Conservation (phyloP, 768 basidiomycete genomes). For the Auricularia sp. region DNA sequence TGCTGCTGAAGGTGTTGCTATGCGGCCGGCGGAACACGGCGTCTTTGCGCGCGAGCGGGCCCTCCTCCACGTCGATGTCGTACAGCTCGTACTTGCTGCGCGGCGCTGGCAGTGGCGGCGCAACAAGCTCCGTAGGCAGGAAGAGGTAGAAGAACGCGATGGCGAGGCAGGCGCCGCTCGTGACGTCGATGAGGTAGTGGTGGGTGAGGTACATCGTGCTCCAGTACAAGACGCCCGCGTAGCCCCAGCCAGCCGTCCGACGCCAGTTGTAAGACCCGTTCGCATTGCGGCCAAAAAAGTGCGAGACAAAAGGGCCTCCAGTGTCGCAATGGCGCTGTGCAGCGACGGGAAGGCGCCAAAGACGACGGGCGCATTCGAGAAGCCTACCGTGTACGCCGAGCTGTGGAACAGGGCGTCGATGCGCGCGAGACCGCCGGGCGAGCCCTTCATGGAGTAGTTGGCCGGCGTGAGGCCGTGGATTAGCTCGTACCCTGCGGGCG, state of each 20-base stretch:
- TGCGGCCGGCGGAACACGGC: slow-evolving; percentile 13
- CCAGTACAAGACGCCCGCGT: slow-evolving; percentile 87
- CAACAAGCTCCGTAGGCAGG: slow-evolving; percentile 71
- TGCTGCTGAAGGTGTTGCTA: background rate
- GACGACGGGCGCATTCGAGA: slow-evolving; percentile 81
- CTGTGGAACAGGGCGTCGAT: slow-evolving; percentile 82
- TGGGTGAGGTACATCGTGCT: slow-evolving; percentile 97
- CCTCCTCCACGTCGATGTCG: slow-evolving; percentile 42
- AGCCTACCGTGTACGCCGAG: slow-evolving; percentile 64
- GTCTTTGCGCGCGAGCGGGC: slow-evolving; percentile 27
- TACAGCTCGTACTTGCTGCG: slow-evolving; percentile 67
- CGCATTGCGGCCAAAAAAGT: slow-evolving; percentile 79
- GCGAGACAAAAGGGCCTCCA: slow-evolving; percentile 89
- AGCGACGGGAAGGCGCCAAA: slow-evolving; percentile 96
- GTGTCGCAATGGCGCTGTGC: slow-evolving; percentile 82
- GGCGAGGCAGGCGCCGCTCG: slow-evolving; percentile 85
- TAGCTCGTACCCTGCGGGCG: slow-evolving; percentile 73
- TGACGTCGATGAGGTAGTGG: slow-evolving; percentile 97
- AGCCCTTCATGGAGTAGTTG: slow-evolving; percentile 84
- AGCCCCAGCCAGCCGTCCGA: slow-evolving; percentile 58
- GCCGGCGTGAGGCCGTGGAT: slow-evolving; percentile 95
- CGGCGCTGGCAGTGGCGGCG: slow-evolving; percentile 34
- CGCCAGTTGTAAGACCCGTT: background rate
- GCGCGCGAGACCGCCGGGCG: slow-evolving; percentile 83
- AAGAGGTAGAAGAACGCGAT: slow-evolving; percentile 79